Percentiles rank a stretch among this genome's conserved stretches.
Evolutionary conservation across 2,329 filamentous ascomycete genomes (phyloP).

Genomic region (Neopestalotiopsis sp.): DNA sequence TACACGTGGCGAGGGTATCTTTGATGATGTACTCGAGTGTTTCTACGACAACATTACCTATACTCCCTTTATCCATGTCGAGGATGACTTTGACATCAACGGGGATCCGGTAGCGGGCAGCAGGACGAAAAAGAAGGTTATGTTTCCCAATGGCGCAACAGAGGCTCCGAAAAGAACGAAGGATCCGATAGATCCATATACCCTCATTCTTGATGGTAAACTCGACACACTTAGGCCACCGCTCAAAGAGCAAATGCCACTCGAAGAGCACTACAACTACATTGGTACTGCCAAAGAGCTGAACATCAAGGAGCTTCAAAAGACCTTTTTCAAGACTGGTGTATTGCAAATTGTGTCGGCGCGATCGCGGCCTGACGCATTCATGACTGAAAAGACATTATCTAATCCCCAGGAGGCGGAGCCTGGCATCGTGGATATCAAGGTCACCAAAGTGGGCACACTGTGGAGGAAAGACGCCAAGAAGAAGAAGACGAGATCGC

Average conservation of each 20-base stretch:
- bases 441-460: conserved; percentile 93
- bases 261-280: conserved; percentile 93
- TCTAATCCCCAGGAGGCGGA: conserved; percentile 86
- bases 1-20: conserved; percentile 88
- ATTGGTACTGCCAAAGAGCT: conserved; percentile 76
- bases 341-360: conserved; percentile 95
- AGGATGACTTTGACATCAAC: conserved; percentile 85
- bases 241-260: conserved; percentile 87
- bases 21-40: conserved; percentile 89
- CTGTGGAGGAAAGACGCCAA: conserved; percentile 94
- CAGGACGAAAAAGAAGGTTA: conserved; percentile 72
- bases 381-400: conserved; percentile 86
- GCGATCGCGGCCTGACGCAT: conserved; percentile 90
- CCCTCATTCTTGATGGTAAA: conserved; percentile 88
- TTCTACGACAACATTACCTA: conserved; percentile 99
- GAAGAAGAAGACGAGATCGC: conserved; percentile 91
- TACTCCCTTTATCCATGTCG: conserved; percentile 96
- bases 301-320: conserved; percentile 82
- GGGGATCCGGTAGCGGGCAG: conserved; percentile 74
- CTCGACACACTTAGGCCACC: conserved; percentile 83
- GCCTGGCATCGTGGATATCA: conserved; percentile 94
- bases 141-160: conserved; percentile 69
- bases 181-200: conserved; percentile 94
- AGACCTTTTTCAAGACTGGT: conserved; percentile 88
- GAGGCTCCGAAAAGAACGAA: conserved; percentile 72